These are phyloP conservation scores for Grosmannia huntii DNA, from an alignment of 2,329 filamentous ascomycete species.

Conservation along the genomic window DNA sequence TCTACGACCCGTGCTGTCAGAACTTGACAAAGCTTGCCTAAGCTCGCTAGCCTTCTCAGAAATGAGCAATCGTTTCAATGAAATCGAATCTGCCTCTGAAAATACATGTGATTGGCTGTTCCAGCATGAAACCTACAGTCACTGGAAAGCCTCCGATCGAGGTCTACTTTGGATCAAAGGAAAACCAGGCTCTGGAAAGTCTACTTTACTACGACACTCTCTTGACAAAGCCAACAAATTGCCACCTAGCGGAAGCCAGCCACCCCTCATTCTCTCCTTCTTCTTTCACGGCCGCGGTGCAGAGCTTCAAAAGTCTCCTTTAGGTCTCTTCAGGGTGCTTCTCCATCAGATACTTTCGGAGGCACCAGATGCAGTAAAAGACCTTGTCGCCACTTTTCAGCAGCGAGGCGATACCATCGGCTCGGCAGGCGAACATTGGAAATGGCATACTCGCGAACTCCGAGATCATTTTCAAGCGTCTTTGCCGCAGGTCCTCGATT, in stretches of 20 bases:
- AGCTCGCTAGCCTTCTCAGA: not conserved
- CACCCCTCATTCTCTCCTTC: constrained; percentile 17
- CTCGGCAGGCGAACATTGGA: not conserved
- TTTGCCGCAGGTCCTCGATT: constrained; percentile 5
- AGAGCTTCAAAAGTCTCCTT: constrained; percentile 18
- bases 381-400: constrained; percentile 6
- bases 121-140: not conserved
- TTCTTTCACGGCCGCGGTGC: constrained; percentile 23
- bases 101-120: not conserved
- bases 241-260: not conserved
- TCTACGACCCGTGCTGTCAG: not conserved
- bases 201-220: constrained; percentile 15
- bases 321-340: constrained; percentile 22
- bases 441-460: not conserved
- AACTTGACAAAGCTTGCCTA: not conserved
- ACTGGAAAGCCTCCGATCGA: not conserved
- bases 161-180: not conserved
- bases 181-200: constrained; percentile 13
- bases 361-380: constrained; percentile 8
- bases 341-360: constrained; percentile 20
- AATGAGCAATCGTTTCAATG: not conserved
- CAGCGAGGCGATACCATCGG: not conserved
- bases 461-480: not conserved
- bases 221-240: no score
- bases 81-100: not conserved